Evolutionary conservation across 768 basidiomycete species (phyloP).

Genomic region (Boletus vermiculosoides): DNA sequence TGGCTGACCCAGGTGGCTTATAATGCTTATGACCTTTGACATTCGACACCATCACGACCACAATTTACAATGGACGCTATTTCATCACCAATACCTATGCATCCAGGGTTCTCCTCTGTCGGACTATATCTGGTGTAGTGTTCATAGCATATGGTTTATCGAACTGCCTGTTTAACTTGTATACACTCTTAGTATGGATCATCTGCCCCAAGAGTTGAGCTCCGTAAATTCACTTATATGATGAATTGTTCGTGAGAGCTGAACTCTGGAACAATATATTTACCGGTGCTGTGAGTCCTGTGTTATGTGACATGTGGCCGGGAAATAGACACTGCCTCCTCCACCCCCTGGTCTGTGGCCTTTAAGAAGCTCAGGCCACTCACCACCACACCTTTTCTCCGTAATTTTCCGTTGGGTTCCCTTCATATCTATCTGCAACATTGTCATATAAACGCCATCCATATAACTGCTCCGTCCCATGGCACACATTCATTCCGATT

Average conservation of each 20-base stretch:
- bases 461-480: slow-evolving; percentile 2
- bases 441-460: background rate
- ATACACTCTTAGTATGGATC: background rate
- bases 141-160: background rate
- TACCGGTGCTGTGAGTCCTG: slow-evolving; percentile 12
- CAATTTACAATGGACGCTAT: slow-evolving; percentile 4
- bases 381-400: background rate
- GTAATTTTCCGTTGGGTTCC: background rate
- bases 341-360: background rate
- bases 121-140: slow-evolving; percentile 14
- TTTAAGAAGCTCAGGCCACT: background rate
- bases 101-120: background rate
- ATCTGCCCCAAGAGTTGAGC: background rate
- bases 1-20: slow-evolving; percentile 52
- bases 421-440: slow-evolving; percentile 12
- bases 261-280: background rate
- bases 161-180: slow-evolving; percentile 1
- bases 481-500: background rate
- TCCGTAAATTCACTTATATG: background rate
- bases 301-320: background rate
- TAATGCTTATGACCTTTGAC: slow-evolving; percentile 39
- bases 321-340: background rate
- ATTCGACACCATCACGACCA: background rate
- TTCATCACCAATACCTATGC: background rate
- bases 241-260: background rate